Evolutionary conservation across 2,329 filamentous ascomycete species (phyloP), one percentile per base, ranked within the genome.

Genomic region (Fusarium sp.): DNA sequence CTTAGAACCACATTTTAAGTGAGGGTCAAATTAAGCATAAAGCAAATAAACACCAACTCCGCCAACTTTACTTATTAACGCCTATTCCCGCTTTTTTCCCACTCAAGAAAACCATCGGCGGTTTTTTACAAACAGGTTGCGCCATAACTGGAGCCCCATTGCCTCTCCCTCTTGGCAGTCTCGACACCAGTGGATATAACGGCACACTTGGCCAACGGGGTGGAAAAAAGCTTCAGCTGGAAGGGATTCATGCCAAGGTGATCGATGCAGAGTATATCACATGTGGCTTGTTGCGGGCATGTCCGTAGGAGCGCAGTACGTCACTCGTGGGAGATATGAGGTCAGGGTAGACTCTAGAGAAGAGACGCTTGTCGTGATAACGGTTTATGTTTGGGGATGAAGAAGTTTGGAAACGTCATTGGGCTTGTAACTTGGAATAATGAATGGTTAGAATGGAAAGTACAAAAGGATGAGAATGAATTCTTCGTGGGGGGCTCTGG

Each of bases 1-100:
- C 20, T 30, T 5, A 51, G 34, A 32, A 28, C 28, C 28, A n/a
- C 19, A 42, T 36, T 28, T 11, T 23, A 34, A 32, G 36, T 11
- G 21, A 49, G 7, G 26, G 40, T 51, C 43, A 39, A 55, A 51
- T 64, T 69, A 69, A 69, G 62, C 67, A 65, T 69, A 69, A 69
- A 23, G 17, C 6, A 44, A 44, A 61, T 44, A 62, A 48, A 56
- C 17, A 12, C 26, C 10, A 20, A 32, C n/a, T 21, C 45, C 23
- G 36, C 28, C 11, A 11, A 32, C 17, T 28, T 50, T 21, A 26
- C 17, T 10, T 10, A 32, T 6, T 8, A 48, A 42, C 36, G 59
- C 40, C 62, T 62, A 62, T 62, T 62, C 39, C 59, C 59, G 59
- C 28, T 26, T 30, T 32, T 36, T 54, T 44, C 36, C 30, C 32